Evolutionary conservation across 768 basidiomycete genomes (phyloP).

Genomic region (Mycena metata): DNA sequence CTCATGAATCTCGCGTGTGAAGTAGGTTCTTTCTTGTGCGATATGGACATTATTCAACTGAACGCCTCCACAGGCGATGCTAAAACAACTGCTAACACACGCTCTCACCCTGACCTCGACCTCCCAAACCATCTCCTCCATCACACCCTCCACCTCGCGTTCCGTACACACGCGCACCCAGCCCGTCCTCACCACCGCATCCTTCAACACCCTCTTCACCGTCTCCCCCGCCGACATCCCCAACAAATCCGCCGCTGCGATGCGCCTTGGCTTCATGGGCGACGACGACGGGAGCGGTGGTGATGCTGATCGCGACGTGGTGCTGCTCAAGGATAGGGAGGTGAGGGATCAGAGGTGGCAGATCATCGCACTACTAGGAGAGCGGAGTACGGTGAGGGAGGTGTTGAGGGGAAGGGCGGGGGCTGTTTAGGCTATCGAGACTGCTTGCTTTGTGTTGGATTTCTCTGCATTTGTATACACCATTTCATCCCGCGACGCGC

Average conservation of each 20-base stretch:
- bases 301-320: conserved; percentile 65
- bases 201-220: conserved; percentile 85
- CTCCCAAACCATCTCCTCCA: conserved; percentile 83
- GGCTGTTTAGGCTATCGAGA: conserved; percentile 40
- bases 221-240: conserved; percentile 84
- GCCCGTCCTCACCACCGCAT: conserved; percentile 71
- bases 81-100: conserved; percentile 87
- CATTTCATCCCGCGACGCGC: no score
- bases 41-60: neutral
- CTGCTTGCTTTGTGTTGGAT: neutral
- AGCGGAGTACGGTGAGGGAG: conserved; percentile 81
- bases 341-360: conserved; percentile 82
- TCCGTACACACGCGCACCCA: conserved; percentile 52
- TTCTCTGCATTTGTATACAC: conserved; percentile 30
- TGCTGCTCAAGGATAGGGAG: conserved; percentile 72
- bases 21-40: conserved; percentile 54
- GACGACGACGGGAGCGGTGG: conserved; percentile 61
- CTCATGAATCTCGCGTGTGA: conserved; percentile 85
- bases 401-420: conserved; percentile 53
- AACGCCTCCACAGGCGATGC: conserved; percentile 68
- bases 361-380: conserved; percentile 78
- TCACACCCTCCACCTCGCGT: conserved; percentile 70
- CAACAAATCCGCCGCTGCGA: conserved; percentile 82
- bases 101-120: conserved; percentile 82
- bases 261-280: conserved; percentile 68